Evolutionary conservation across 2,329 filamentous ascomycete genomes (phyloP).

Genomic region (Aspergillus ibericus): DNA sequence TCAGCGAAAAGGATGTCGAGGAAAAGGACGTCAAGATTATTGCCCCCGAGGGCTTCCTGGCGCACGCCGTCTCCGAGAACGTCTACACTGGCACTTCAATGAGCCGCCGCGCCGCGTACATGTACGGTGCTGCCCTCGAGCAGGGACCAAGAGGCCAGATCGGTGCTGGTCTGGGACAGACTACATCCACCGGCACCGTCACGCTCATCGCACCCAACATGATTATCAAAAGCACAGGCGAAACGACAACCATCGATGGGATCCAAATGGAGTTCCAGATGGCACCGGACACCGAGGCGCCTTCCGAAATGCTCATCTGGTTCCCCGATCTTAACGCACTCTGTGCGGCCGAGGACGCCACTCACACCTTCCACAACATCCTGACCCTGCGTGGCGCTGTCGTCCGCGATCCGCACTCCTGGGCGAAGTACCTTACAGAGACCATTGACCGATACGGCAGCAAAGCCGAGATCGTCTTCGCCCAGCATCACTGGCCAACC

Average conservation of each 20-base stretch:
- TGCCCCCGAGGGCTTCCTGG: conserved; percentile 43
- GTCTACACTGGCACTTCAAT: conserved; percentile 42
- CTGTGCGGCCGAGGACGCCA: conserved; percentile 41
- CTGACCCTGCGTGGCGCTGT: conserved; percentile 43
- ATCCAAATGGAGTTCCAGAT: conserved; percentile 45
- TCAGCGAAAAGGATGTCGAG: conserved; percentile 12
- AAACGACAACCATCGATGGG: conserved; percentile 34
- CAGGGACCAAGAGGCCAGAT: conserved; percentile 36
- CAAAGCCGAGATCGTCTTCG: conserved; percentile 36
- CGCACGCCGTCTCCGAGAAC: conserved; percentile 42
- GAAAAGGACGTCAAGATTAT: conserved; percentile 23
- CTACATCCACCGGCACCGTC: conserved; percentile 26
- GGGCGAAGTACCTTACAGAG: conserved; percentile 40
- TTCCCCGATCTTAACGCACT: conserved; percentile 41
- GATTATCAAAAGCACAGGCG: conserved; percentile 32
- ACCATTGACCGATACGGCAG: conserved; percentile 34
- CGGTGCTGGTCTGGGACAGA: conserved; percentile 39
- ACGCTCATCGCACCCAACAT: conserved; percentile 39
- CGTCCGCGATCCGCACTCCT: conserved; percentile 43
- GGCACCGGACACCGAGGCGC: conserved; percentile 44
- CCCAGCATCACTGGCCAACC: conserved; percentile 44
- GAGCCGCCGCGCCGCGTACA: conserved; percentile 39
- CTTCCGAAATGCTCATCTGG: conserved; percentile 44
- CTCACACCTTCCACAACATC: conserved; percentile 45
- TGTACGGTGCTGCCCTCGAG: conserved; percentile 41